Evolutionary conservation across 257 asterid species (phyloP).

Genomic region (Jacaranda mimosifolia): DNA sequence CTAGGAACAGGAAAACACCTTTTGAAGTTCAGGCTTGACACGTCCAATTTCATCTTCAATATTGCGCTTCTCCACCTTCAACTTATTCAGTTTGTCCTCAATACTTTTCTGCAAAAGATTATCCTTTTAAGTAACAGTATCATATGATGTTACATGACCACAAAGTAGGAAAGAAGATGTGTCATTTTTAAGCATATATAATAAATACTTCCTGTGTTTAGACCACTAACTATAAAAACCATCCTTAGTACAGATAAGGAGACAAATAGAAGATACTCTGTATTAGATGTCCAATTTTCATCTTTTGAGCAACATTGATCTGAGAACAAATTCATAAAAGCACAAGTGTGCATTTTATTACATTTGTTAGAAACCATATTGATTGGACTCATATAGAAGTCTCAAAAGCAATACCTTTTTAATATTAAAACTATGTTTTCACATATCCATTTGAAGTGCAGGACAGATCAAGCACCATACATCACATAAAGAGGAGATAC

Average conservation of each 20-base stretch:
- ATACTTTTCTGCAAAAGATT: conserved; percentile 79
- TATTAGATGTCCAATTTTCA: conserved; percentile 4
- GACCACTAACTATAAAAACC: background rate
- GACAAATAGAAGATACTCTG: conserved; percentile 4
- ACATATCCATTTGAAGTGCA: background rate
- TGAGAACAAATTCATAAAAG: background rate
- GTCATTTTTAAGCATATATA: conserved; percentile 22
- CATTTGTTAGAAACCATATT: conserved; percentile 26
- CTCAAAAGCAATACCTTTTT: background rate
- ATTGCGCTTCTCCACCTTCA: conserved; percentile 78
- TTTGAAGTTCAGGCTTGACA: conserved; percentile 74
- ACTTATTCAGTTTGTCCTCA: conserved; percentile 80
- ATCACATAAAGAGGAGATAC: conserved; percentile 1
- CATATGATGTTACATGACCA: conserved; percentile 13
- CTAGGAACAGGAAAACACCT: conserved; percentile 56
- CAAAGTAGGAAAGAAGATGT: conserved; percentile 16
- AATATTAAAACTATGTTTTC: conserved; percentile 3
- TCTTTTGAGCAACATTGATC: background rate
- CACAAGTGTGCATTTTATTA: background rate
- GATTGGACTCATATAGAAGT: conserved; percentile 25
- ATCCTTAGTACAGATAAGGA: conserved; percentile 6
- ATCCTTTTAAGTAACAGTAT: conserved; percentile 28
- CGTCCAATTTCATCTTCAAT: conserved; percentile 79
- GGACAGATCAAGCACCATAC: conserved; percentile 9
- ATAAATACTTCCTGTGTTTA: background rate